Base-by-base conservation (phyloP, 495 filamentous ascomycete genomes). In the Penicillium fimorum region DNA sequence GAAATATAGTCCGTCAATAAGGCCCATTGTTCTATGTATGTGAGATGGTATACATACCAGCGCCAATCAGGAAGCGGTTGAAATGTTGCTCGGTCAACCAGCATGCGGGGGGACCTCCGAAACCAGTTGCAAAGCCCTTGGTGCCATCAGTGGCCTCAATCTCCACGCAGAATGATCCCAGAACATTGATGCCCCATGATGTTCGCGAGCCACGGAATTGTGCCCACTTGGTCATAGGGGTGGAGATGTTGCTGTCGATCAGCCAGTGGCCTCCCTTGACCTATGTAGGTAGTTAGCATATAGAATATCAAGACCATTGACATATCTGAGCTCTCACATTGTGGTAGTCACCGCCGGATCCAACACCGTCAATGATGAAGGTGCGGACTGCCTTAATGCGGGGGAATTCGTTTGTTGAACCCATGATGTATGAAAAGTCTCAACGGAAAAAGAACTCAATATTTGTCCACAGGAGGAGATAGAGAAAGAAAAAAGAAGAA, bases 31-130 rank as follows among this genome's bases (percentile, higher is more conserved):
- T 12, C 6, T 6, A 30, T 18, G 35, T 17, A 32, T n/a, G 3
- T 13, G 25, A 6, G 17, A 18, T 35, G 20, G 51, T 52, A 18
- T 53, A 24, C 76, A 29, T 65, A 85, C 83, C 83, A 51, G 87
- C 84, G 42, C 92, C 92, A 59, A 95, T 84, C 58, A 96, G 74
- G 79, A 96, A 96, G 48, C 92, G 82, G 70, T 91, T 85, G 68
- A 96, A 94, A 71, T 96, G 92, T 70, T 94, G 87, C 57, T 91
- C 85, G 44, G 91, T 86, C 45, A 96, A 82, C 92, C 92, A 96
- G 74, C 91, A 95, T 27, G 90, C 92, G 3, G 92, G 92, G 12
- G 92, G 92, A 67, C 90, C 92, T 61, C 92, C 92, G 70, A 96
- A 96, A 18, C 92, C 92, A 15, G 92, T 96, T 0, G 92, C 92